These are phyloP conservation scores for Aspergillus sp. DNA, from an alignment of 2,329 filamentous ascomycete species.

Conservation along the genomic window DNA sequence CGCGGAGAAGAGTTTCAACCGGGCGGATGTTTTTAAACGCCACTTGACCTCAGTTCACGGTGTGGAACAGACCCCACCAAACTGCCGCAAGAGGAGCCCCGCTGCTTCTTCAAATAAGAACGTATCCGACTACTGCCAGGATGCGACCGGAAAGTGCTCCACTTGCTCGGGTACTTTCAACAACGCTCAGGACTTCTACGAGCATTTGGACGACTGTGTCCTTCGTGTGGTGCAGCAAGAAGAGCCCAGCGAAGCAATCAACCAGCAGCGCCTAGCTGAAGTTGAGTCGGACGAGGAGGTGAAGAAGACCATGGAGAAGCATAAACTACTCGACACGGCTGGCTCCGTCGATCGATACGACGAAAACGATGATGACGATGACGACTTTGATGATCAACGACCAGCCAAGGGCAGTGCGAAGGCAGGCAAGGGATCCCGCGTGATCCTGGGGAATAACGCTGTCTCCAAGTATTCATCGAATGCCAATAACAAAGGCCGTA, in stretches of 20 bases:
- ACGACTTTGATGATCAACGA: constrained; percentile 55
- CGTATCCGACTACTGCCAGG: constrained; percentile 68
- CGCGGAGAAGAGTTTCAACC: constrained; percentile 92
- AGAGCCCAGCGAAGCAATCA: constrained; percentile 59
- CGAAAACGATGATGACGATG: constrained; percentile 53
- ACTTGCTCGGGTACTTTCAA: constrained; percentile 84
- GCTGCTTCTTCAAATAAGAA: constrained; percentile 56
- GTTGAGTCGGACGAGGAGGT: constrained; percentile 61
- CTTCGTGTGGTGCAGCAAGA: constrained; percentile 62
- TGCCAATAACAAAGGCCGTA: constrained; percentile 68
- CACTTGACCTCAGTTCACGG: constrained; percentile 88
- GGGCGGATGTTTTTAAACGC: constrained; percentile 93
- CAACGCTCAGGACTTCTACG: constrained; percentile 94
- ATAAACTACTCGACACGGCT: constrained; percentile 52
- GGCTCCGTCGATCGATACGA: constrained; percentile 52
- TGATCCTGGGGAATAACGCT: constrained; percentile 50
- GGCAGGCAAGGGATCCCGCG: constrained; percentile 52
- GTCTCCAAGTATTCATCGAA: constrained; percentile 38
- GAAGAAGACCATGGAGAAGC: constrained; percentile 58
- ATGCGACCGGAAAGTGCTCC: constrained; percentile 84
- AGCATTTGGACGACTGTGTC: constrained; percentile 78
- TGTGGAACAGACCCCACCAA: constrained; percentile 89
- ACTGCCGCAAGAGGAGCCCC: constrained; percentile 75
- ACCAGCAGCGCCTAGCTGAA: constrained; percentile 55
- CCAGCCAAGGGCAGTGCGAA: constrained; percentile 51